A percentile compares a stretch with the other conserved stretches of the same genome.
phyloP scores from a whole-genome alignment of 176 grass and related monocot species.

The Juncus inflexus region DNA sequence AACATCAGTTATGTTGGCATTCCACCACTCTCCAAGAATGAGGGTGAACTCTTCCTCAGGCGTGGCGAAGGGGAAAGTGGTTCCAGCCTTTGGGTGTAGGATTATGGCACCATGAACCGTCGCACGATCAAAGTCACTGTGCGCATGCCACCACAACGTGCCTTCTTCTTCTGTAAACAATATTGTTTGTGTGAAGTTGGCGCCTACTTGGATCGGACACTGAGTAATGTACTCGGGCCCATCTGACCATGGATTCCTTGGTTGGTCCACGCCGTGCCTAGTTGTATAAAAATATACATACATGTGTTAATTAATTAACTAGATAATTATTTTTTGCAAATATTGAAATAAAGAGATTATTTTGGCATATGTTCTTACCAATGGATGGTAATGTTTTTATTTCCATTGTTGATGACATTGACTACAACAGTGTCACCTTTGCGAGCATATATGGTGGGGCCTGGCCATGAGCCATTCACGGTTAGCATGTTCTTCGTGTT shows the following conservation, averaged over 20 bases:
- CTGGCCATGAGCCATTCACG: conserved; percentile 9
- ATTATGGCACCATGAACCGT: conserved; percentile 68
- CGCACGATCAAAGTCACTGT: conserved; percentile 39
- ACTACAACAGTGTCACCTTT: conserved; percentile 6
- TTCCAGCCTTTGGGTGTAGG: conserved; percentile 39
- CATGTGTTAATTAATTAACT: background rate
- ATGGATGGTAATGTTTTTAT: conserved; percentile 6
- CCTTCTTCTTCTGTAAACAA: conserved; percentile 48
- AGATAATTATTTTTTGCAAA: background rate
- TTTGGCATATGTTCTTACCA: background rate
- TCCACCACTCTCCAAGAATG: conserved; percentile 65
- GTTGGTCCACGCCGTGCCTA: conserved; percentile 64
- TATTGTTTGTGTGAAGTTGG: conserved; percentile 38
- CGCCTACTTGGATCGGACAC: conserved; percentile 31
- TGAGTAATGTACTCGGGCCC: conserved; percentile 49
- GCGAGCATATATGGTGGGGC: background rate
- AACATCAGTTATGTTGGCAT: conserved; percentile 42
- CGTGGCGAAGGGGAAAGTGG: conserved; percentile 29
- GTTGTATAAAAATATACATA: background rate
- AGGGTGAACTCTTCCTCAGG: conserved; percentile 40
- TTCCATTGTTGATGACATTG: conserved; percentile 5
- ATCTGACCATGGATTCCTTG: conserved; percentile 41
- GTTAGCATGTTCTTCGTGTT: conserved; percentile 34
- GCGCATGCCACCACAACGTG: conserved; percentile 67
- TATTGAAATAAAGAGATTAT: background rate